Evolutionary conservation across 495 filamentous ascomycete genomes (phyloP), one percentile per base, ranked within the genome.

Genomic region (Hyaloscypha variabilis): DNA sequence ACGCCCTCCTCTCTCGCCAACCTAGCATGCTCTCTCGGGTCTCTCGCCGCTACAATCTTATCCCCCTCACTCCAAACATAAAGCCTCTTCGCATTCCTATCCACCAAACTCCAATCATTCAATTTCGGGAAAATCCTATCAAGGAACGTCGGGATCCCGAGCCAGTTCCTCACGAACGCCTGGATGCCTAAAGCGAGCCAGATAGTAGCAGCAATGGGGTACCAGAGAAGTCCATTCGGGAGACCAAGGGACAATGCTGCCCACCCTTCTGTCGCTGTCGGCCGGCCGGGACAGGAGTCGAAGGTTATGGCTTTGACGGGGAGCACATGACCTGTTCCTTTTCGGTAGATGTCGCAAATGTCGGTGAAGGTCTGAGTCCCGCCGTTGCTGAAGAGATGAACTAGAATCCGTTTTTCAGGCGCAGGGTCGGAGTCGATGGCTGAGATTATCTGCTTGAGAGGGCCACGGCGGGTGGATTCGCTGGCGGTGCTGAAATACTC

Each of bases 31-130:
- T 67, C 60, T 65, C 77, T 76, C 60, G 77, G 56, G 60, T 77
- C 76, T 60, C 70, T 60, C 39, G 60, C 76, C 23, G 69, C 68
- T 34, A 79, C 76, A 57, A 79, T 76, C 63, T 73, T 65, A 71
- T 79, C 77, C 52, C 70, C 71, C 52, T 73, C 75, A 8, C 75
- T 75, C 60, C 78, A 79, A 10, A 79, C 56, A 66, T 77, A 78
- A 14, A 79, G 39, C 31, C 72, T 70, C 14, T 60, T 64, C 1
- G 72, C 36, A 1, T 64, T 61, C 24, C 58, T 58, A 17, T 67
- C 62, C 13, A 68, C 57, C 8, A 71, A 62, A 17, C 4, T 17
- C 39, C 39, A 66, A 65, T 77, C 70, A 30, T 68, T 72, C 66
- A 76, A 67, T 3, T 69, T 58, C 2, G 68, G 58, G n/a, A 60